phyloP scores from a whole-genome alignment of 2,329 filamentous ascomycete species.

The Ophiostoma triangulosporum region DNA sequence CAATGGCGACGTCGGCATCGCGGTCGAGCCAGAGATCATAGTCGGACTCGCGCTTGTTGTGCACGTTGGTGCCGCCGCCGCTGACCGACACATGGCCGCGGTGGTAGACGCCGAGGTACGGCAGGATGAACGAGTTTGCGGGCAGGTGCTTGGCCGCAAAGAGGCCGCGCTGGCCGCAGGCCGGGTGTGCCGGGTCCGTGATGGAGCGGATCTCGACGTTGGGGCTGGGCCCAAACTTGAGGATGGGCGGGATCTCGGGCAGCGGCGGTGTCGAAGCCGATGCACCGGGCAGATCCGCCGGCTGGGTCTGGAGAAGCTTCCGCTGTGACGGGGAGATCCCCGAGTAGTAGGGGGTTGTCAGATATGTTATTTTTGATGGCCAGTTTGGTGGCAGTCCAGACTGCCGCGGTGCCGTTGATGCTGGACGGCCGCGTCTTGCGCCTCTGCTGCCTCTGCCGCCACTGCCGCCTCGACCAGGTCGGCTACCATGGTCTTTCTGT shows the following conservation, averaged over 20 bases:
- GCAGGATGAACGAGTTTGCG: constrained; percentile 43
- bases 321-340: constrained; percentile 30
- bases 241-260: constrained; percentile 11
- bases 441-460: neutral
- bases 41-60: constrained; percentile 33
- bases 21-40: constrained; percentile 53
- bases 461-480: neutral
- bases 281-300: constrained; percentile 7
- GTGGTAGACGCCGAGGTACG: constrained; percentile 49
- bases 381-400: constrained; percentile 38
- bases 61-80: constrained; percentile 18
- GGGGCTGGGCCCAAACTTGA: constrained; percentile 28
- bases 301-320: constrained; percentile 23
- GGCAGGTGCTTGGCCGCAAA: constrained; percentile 42
- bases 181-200: constrained; percentile 37
- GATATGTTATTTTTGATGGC: constrained; percentile 39
- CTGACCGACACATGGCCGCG: constrained; percentile 21
- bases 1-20: constrained; percentile 43
- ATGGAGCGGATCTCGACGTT: constrained; percentile 43
- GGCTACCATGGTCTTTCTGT: neutral
- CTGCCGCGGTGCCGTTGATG: neutral
- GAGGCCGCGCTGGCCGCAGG: constrained; percentile 43
- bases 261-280: neutral
- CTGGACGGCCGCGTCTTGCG: neutral
- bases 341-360: constrained; percentile 35